phyloP scores from a whole-genome alignment of 2,329 filamentous ascomycete genomes.

The Colletotrichum tropicale region DNA sequence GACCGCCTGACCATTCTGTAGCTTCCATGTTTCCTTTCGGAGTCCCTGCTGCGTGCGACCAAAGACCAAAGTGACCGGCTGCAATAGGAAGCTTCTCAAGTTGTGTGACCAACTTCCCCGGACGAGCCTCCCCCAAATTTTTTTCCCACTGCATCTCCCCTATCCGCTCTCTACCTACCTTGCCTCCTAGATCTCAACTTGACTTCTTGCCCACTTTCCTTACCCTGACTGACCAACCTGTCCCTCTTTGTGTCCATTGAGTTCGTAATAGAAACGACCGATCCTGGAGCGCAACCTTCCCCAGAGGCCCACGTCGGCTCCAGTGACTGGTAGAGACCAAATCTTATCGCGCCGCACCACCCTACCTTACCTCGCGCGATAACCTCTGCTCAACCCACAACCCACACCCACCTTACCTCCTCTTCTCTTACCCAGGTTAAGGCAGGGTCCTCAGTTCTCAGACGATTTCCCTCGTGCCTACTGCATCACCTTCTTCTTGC shows the following conservation, averaged over 20 bases:
- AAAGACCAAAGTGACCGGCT: slow-evolving; percentile 1
- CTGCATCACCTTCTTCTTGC: neutral
- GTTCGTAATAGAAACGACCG: neutral
- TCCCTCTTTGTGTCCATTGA: neutral
- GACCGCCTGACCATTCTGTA: neutral
- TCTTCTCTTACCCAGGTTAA: neutral
- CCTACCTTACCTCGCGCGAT: neutral
- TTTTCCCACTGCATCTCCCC: neutral
- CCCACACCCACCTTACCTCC: slow-evolving; percentile 4
- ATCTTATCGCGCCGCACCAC: slow-evolving; percentile 12
- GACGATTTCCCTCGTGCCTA: neutral
- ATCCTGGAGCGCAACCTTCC: neutral
- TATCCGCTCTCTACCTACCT: neutral
- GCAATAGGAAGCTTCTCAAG: slow-evolving; percentile 14
- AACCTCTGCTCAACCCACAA: slow-evolving; percentile 15
- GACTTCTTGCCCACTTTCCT: neutral
- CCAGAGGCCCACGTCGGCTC: neutral
- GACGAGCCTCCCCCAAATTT: neutral
- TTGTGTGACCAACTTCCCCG: slow-evolving; percentile 9
- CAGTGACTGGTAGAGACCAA: neutral
- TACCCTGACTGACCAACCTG: neutral
- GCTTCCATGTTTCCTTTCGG: neutral
- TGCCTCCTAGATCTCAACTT: neutral
- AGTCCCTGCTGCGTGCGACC: neutral
- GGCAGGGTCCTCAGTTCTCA: slow-evolving; percentile 1